Conservation (phyloP, 805 yeast species). For the Yarrowia sp. region DNA sequence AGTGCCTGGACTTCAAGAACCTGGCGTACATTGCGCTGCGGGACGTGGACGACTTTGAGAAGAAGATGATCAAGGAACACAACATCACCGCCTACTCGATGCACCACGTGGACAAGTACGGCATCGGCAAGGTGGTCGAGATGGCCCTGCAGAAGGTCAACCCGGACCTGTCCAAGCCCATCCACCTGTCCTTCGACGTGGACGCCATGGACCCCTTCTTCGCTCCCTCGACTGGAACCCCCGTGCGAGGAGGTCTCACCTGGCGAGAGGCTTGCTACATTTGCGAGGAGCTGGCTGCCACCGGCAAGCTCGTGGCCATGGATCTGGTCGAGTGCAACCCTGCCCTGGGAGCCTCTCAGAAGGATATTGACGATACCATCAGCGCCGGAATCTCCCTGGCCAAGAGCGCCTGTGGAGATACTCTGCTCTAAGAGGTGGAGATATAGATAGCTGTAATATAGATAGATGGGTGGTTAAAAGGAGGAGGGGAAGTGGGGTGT, state of each 20-base stretch:
- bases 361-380: constrained; percentile 81
- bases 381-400: constrained; percentile 90
- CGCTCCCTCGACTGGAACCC: constrained; percentile 98
- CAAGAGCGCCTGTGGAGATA: constrained; percentile 93
- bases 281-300: constrained; percentile 89
- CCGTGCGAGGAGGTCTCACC: constrained; percentile 95
- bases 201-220: constrained; percentile 95
- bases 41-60: constrained; percentile 90
- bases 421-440: constrained; percentile 58
- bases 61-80: constrained; percentile 69
- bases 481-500: background rate
- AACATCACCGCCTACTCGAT: constrained; percentile 86
- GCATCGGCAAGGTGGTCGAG: constrained; percentile 87
- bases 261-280: constrained; percentile 92
- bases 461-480: background rate
- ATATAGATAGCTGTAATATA: constrained; percentile 4
- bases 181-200: constrained; percentile 92
- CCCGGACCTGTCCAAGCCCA: constrained; percentile 74
- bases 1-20: constrained; percentile 66
- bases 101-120: constrained; percentile 95
- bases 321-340: constrained; percentile 97
- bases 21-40: constrained; percentile 93
- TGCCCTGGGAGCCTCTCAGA: constrained; percentile 75
- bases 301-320: constrained; percentile 85
- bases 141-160: constrained; percentile 84